Evolutionary conservation across 495 filamentous ascomycete species (phyloP).

Genomic region (Trypethelium eluteriae): DNA sequence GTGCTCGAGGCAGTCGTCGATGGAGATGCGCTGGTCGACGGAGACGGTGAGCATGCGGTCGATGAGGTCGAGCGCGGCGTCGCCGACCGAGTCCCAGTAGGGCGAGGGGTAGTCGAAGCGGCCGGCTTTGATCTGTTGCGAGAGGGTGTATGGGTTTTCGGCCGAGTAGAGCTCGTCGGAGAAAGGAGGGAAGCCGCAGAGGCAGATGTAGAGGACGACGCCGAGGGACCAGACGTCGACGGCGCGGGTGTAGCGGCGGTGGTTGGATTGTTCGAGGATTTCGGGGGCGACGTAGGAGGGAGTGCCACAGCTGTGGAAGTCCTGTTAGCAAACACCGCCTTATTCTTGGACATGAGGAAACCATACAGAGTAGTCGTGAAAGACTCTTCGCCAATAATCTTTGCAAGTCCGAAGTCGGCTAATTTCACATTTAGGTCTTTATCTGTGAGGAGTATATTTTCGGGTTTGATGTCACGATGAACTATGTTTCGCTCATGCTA

Average conservation of each 20-base stretch:
- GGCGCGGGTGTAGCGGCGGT: constrained; percentile 84
- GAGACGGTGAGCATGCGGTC: constrained; percentile 91
- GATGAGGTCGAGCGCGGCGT: constrained; percentile 86
- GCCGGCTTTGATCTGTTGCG: constrained; percentile 83
- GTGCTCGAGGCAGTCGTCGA: constrained; percentile 85
- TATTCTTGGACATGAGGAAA: background rate
- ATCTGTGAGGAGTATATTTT: constrained; percentile 89
- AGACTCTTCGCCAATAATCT: constrained; percentile 97
- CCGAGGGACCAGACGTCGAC: constrained; percentile 97
- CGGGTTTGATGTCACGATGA: constrained; percentile 97
- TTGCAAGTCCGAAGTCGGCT: constrained; percentile 94
- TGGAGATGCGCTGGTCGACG: constrained; percentile 69
- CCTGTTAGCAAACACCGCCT: constrained; percentile 16
- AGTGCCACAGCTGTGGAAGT: constrained; percentile 64
- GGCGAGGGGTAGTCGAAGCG: constrained; percentile 92
- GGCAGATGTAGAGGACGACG: constrained; percentile 97
- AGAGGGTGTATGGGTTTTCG: constrained; percentile 76
- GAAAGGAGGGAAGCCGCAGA: constrained; percentile 97
- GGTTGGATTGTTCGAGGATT: constrained; percentile 68
- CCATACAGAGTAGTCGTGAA: constrained; percentile 88
- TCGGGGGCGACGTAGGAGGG: constrained; percentile 85
- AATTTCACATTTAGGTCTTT: constrained; percentile 80
- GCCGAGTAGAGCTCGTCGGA: constrained; percentile 77
- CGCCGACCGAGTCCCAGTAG: constrained; percentile 92
- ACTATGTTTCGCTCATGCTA: constrained; percentile 97